phyloP scores from a whole-genome alignment of 257 asterid species.

The Avicennia marina region DNA sequence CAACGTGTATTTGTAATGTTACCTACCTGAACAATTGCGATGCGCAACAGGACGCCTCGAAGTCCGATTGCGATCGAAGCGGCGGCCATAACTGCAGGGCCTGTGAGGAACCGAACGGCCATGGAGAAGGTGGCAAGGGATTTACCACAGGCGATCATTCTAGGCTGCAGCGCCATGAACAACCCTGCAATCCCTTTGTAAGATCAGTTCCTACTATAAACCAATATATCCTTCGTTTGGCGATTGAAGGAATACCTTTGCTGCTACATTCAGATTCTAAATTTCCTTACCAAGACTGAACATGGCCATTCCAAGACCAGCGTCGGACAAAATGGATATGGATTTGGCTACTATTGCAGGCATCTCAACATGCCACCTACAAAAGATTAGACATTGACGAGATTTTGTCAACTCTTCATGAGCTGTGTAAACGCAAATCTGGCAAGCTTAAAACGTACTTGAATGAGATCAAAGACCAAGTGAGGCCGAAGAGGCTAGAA shows the following conservation, averaged over 20 bases:
- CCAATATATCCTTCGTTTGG: no score
- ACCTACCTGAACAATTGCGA: conserved; percentile 69
- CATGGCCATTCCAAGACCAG: conserved; percentile 87
- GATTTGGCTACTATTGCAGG: conserved; percentile 59
- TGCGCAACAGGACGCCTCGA: conserved; percentile 50
- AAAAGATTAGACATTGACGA: neutral
- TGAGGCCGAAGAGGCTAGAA: conserved; percentile 60
- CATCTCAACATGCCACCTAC: conserved; percentile 71
- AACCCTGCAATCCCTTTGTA: conserved; percentile 30
- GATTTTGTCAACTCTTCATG: neutral
- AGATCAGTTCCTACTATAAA: neutral
- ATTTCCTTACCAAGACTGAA: conserved; percentile 57
- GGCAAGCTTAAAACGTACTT: conserved; percentile 25
- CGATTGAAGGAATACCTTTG: no score
- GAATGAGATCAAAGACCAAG: conserved; percentile 63
- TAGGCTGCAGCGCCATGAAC: conserved; percentile 74
- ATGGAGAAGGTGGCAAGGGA: conserved; percentile 53
- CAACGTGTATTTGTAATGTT: neutral
- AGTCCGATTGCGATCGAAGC: conserved; percentile 67
- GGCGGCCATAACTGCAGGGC: conserved; percentile 80
- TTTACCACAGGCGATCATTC: conserved; percentile 65
- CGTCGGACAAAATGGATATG: conserved; percentile 59
- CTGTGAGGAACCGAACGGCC: conserved; percentile 53
- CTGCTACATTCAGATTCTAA: no score
- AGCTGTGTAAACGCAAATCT: neutral